Evolutionary conservation across 208 protist species (phyloP), one percentile per base, ranked within the genome.

Genomic region (Acanthamoeba quina): DNA sequence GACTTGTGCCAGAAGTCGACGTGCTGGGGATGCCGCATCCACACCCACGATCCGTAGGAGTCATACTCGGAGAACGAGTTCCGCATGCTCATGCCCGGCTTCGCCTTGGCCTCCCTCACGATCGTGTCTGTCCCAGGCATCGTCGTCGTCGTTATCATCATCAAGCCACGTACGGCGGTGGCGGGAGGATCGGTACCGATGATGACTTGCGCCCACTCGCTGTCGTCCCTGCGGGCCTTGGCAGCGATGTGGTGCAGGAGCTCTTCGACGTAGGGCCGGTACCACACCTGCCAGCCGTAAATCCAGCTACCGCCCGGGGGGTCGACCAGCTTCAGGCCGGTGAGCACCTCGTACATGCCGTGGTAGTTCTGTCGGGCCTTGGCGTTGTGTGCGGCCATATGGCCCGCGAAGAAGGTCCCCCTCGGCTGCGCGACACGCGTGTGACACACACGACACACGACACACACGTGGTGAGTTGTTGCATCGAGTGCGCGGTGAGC

Each of bases 51-150:
- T 11, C 78, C 78, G 49, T 86, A 86, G 6, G 78, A 86, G 52
- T 86, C 78, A 62, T 62, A 86, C 78, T 86, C 78, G 29, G 78
- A 86, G 47, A 86, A 86, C 13, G 78, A 86, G 78, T 86, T 86
- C 9, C 78, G 78, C 78, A 86, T 54, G 52, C 13, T 54, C 17
- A 86, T 26, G 13, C 21, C 47, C 74, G 19, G 19, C 0, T 44
- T 31, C n/a, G 26, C 26, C 62, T 26, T 62, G 15, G n/a, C 9
- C 49, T 86, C 78, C n/a, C 24, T n/a, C 24, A 86, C 49, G 19
- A 86, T 62, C 13, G 78, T 86, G 3, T 86, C 78, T 86, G 13
- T 74, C 6, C 10, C 10, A 70, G n/a, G 29, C 29, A 37, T 37
- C n/a, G 0, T 5, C 70, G 52, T 4, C 37, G 17, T 17, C 70